phyloP scores from a whole-genome alignment of 257 asterid genomes.

The Przewalskia tangutica region DNA sequence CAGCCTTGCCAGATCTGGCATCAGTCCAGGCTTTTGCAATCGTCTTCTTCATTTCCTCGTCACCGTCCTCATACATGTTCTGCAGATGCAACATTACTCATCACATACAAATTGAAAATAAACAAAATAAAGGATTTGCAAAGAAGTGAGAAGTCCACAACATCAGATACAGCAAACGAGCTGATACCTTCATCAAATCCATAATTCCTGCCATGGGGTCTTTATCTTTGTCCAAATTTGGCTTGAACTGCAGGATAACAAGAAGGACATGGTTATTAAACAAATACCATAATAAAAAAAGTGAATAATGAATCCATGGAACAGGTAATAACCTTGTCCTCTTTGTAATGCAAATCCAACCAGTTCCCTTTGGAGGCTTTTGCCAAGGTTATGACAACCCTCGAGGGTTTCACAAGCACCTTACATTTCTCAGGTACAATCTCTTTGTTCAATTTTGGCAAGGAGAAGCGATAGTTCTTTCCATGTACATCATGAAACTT shows the following conservation, averaged over 20 bases:
- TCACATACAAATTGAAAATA: not conserved
- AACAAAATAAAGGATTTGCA: not conserved
- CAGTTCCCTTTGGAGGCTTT: constrained; percentile 73
- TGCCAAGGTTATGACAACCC: constrained; percentile 49
- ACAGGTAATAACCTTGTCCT: constrained; percentile 53
- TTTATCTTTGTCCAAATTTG: constrained; percentile 49
- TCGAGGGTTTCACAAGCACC: constrained; percentile 60
- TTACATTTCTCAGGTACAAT: constrained; percentile 73
- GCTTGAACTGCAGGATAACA: constrained; percentile 42
- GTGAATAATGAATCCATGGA: not conserved
- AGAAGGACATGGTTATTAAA: not conserved
- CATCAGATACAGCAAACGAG: not conserved
- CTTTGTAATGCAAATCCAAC: constrained; percentile 85
- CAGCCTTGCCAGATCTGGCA: constrained; percentile 71
- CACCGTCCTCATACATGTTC: constrained; percentile 90
- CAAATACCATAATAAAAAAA: not conserved
- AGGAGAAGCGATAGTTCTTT: constrained; percentile 72
- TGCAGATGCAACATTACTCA: constrained; percentile 10
- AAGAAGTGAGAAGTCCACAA: not conserved
- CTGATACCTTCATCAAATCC: constrained; percentile 78
- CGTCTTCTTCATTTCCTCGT: constrained; percentile 76
- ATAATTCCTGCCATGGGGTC: constrained; percentile 94
- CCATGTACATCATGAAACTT: constrained; percentile 74
- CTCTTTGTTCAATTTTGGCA: constrained; percentile 67
- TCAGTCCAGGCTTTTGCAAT: constrained; percentile 89